Conservation (phyloP, 1,139 yeast species). For the Petasospora rhodanensis region DNA sequence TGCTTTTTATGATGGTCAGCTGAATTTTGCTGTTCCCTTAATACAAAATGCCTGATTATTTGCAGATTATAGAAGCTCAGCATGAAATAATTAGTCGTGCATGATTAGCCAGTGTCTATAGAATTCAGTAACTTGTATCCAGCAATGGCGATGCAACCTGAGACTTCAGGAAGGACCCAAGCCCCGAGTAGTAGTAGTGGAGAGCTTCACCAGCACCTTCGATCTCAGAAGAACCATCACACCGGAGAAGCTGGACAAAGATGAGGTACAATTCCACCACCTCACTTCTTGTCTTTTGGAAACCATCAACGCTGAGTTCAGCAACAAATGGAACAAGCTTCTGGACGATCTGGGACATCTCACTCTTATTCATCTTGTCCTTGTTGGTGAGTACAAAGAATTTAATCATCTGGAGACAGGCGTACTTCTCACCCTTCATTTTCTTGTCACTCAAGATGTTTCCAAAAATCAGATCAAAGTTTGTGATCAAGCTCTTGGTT, state of each 20-base stretch:
- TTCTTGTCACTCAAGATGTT: slow-evolving; percentile 13
- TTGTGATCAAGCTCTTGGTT: slow-evolving; percentile 13
- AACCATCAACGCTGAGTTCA: slow-evolving; percentile 16
- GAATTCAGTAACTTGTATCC: too few relatives aligned
- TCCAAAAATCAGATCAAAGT: slow-evolving; percentile 18
- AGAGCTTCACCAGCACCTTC: slow-evolving; percentile 4
- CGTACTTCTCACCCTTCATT: slow-evolving; percentile 21
- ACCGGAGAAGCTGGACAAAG: slow-evolving; percentile 4
- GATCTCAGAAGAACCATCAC: too few relatives aligned
- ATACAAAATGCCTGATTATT: too few relatives aligned
- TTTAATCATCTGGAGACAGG: slow-evolving; percentile 23
- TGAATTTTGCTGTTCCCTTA: too few relatives aligned
- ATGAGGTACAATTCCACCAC: slow-evolving; percentile 19
- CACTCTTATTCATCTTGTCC: slow-evolving; percentile 6
- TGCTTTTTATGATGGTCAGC: too few relatives aligned
- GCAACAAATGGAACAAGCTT: slow-evolving; percentile 10
- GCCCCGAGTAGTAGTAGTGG: slow-evolving; percentile 7
- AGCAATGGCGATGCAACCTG: slow-evolving; percentile 11
- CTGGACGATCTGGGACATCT: slow-evolving; percentile 6
- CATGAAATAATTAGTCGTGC: too few relatives aligned
- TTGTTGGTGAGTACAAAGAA: slow-evolving; percentile 17
- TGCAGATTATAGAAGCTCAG: too few relatives aligned
- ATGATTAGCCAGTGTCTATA: too few relatives aligned
- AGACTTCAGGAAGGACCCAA: slow-evolving; percentile 13
- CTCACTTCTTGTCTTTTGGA: slow-evolving; percentile 20